Conservation (phyloP, 2,329 filamentous ascomycete genomes). For the Ceratocystis destructans region DNA sequence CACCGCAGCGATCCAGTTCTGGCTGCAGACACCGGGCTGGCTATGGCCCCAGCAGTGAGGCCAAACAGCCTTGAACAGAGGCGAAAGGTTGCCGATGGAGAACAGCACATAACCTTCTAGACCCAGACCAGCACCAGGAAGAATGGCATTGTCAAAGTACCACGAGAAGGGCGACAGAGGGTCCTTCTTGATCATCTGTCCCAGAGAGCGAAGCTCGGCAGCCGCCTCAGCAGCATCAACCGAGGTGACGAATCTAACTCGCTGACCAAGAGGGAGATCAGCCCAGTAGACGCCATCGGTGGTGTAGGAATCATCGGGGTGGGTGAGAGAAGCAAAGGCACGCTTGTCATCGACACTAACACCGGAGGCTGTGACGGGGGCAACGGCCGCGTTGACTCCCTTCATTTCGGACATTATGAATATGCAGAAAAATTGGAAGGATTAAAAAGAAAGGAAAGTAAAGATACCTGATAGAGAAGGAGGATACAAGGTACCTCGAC, state of each 20-base stretch:
- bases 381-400: constrained; percentile 33
- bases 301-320: constrained; percentile 79
- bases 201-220: constrained; percentile 53
- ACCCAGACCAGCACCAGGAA: constrained; percentile 82
- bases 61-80: constrained; percentile 66
- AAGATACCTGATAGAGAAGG: not conserved
- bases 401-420: constrained; percentile 15
- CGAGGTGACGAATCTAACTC: constrained; percentile 59
- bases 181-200: constrained; percentile 72
- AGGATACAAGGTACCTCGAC: constrained; percentile 3
- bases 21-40: constrained; percentile 45
- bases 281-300: constrained; percentile 83
- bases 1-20: constrained; percentile 70
- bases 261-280: constrained; percentile 58
- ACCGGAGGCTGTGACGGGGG: constrained; percentile 28
- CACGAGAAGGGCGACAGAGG: constrained; percentile 70
- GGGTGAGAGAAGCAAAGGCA: constrained; percentile 66
- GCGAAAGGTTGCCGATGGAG: constrained; percentile 85
- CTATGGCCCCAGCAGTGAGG: constrained; percentile 58
- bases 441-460: not conserved
- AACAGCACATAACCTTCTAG: constrained; percentile 94
- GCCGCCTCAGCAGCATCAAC: constrained; percentile 58
- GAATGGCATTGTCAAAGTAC: constrained; percentile 82
- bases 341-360: constrained; percentile 38
- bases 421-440: not conserved